Base-by-base conservation (phyloP, 805 yeast species). In the Saturnispora zaruensis region DNA sequence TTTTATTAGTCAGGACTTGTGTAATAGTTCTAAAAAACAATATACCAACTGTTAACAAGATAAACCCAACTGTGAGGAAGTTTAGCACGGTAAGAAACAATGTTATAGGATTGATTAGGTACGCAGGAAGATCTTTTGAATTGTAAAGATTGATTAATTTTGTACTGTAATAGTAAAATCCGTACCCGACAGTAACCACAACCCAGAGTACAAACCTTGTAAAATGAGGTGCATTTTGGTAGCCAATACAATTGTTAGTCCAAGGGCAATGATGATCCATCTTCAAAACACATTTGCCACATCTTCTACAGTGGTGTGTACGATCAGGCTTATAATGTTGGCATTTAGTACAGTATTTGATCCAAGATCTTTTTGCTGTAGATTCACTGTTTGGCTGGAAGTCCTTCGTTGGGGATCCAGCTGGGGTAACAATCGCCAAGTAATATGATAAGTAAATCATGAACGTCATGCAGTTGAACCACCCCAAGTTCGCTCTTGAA, bases 241-340 rank as follows among this genome's bases (percentile, higher is more conserved):
- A 80, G 0, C 97, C 97, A 20, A 90, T 91, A 61, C 96, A 90
- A 61, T 87, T 90, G 64, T 79, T 77, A 0, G 96, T 87, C 96
- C 96, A 90, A 0, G 96, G 96, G 62, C 84, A 82, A 67, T 89
- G 96, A 63, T 89, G 97, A 64, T 89, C 97, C 96, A 89, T 90
- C 61, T 78, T 77, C 51, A 89, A 63, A n/a, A 89, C 82, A 65
- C 96, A 89, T 38, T 54, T 57, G n/a, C 76, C 71, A 60, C 95
- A 87, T 1, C 78, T 75, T 57, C 83, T 83, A 64, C 96, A 89
- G 67, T 89, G 96, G 62, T 89, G 96, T 4, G 87, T 61, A 53
- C 96, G 67, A 59, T 83, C 91, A 0, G 96, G 96, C 62, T 89
- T 89, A 65, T 75, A 80, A 37, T 64, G 66, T 37, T 79, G 57